Percentiles rank a stretch among this genome's conserved stretches.
Conservation (phyloP, 2,329 filamentous ascomycete species). For the Myriosclerotinia curreyana region DNA sequence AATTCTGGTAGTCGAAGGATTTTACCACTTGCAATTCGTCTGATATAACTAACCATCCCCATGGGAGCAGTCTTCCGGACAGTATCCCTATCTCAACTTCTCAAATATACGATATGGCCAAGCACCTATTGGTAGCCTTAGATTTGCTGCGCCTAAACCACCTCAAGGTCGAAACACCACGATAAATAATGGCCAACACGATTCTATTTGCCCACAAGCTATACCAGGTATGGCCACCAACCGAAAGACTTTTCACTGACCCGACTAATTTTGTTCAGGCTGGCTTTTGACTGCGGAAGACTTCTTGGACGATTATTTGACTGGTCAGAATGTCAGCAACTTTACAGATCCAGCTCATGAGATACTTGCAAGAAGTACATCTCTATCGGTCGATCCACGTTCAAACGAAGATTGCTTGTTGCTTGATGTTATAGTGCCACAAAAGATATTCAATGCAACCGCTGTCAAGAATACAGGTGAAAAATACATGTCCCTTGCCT, state of each 20-base stretch:
- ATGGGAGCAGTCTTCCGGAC: constrained; percentile 31
- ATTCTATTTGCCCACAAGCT: constrained; percentile 26
- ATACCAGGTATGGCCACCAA: background rate
- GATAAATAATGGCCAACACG: constrained; percentile 32
- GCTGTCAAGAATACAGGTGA: background rate
- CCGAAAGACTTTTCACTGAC: background rate
- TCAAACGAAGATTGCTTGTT: constrained; percentile 1
- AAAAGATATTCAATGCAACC: background rate
- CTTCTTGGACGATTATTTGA: background rate
- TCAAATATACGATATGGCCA: constrained; percentile 46
- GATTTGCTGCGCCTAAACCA: constrained; percentile 44
- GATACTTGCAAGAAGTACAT: background rate
- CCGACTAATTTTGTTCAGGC: background rate
- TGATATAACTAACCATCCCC: too few species aligned
- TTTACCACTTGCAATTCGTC: background rate
- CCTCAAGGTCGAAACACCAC: constrained; percentile 31
- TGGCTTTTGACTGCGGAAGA: background rate
- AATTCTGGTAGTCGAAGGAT: too few species aligned
- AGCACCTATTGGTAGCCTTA: constrained; percentile 43
- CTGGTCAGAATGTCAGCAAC: background rate
- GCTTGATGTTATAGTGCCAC: background rate
- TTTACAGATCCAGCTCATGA: background rate
- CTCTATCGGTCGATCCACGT: background rate
- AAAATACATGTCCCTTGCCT: background rate
- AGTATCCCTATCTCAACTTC: constrained; percentile 40